Evolutionary conservation across 768 basidiomycete genomes (phyloP).

Genomic region (Leccinum disarticulatum): DNA sequence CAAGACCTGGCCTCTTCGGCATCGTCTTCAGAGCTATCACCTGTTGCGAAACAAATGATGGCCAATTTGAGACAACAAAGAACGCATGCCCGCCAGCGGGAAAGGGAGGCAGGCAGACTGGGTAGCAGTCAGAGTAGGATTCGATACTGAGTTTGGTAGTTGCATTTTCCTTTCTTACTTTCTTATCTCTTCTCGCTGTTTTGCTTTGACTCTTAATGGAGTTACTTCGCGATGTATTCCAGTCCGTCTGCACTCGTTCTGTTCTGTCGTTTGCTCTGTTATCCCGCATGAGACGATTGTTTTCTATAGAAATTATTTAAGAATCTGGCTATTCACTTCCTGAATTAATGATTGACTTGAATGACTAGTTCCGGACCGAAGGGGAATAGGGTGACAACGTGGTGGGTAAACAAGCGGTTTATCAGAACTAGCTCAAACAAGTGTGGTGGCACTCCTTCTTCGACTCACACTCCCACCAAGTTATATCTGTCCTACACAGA

Average conservation of each 20-base stretch:
- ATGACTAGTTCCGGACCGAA: neutral
- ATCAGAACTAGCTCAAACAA: neutral
- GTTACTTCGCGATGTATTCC: slow-evolving; percentile 18
- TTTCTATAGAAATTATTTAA: neutral
- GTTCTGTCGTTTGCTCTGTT: slow-evolving; percentile 9
- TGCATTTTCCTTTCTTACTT: neutral
- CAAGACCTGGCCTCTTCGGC: slow-evolving; percentile 54
- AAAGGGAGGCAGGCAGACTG: slow-evolving; percentile 30
- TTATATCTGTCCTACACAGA: neutral
- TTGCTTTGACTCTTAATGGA: slow-evolving; percentile 16
- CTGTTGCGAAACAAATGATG: slow-evolving; percentile 68
- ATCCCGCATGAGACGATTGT: neutral
- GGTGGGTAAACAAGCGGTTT: neutral
- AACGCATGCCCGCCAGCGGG: slow-evolving; percentile 33
- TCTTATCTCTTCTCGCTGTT: neutral
- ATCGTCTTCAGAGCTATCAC: slow-evolving; percentile 73
- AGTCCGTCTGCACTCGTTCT: slow-evolving; percentile 8
- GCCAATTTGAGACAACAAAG: slow-evolving; percentile 50
- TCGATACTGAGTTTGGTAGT: slow-evolving; percentile 22
- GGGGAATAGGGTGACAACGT: neutral
- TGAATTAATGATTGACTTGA: no score
- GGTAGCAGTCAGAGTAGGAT: slow-evolving; percentile 34
- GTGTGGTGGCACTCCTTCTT: neutral
- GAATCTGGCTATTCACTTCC: neutral
- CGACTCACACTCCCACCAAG: neutral